Evolutionary conservation across 202 grass and related monocot species (phyloP).

Genomic region (Eragrostis tef): DNA sequence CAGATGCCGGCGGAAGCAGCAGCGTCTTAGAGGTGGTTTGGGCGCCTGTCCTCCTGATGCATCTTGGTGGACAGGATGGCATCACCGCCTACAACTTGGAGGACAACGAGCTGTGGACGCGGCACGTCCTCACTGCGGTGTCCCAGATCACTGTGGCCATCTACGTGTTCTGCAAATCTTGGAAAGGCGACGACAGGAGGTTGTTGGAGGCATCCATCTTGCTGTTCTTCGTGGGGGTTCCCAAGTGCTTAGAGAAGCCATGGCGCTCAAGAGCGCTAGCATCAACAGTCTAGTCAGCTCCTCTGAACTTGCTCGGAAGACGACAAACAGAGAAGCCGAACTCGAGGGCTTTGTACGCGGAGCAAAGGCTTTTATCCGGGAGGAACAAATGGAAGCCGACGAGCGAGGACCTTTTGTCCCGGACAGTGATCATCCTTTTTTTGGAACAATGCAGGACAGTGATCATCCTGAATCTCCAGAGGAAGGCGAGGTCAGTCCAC

Average conservation of each 20-base stretch:
- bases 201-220: not conserved
- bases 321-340: too few species aligned
- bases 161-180: conserved; percentile 17
- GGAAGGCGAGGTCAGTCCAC: not conserved
- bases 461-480: not conserved
- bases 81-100: conserved; percentile 9
- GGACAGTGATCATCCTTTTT: too few species aligned
- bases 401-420: too few species aligned
- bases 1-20: not conserved
- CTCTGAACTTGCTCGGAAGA: not conserved
- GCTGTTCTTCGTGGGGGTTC: not conserved
- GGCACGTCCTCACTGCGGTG: not conserved
- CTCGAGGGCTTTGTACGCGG: not conserved
- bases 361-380: not conserved
- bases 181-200: not conserved
- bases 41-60: conserved; percentile 16
- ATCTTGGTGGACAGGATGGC: not conserved
- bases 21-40: not conserved
- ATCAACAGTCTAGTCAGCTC: not conserved
- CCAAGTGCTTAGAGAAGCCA: not conserved
- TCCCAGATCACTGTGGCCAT: not conserved
- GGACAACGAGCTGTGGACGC: conserved; percentile 4
- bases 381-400: too few species aligned
- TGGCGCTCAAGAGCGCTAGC: not conserved
- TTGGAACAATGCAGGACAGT: too few species aligned